These are phyloP conservation scores for Tilletia indica DNA, from an alignment of 1,284 basidiomycete genomes.

Conservation along the genomic window DNA sequence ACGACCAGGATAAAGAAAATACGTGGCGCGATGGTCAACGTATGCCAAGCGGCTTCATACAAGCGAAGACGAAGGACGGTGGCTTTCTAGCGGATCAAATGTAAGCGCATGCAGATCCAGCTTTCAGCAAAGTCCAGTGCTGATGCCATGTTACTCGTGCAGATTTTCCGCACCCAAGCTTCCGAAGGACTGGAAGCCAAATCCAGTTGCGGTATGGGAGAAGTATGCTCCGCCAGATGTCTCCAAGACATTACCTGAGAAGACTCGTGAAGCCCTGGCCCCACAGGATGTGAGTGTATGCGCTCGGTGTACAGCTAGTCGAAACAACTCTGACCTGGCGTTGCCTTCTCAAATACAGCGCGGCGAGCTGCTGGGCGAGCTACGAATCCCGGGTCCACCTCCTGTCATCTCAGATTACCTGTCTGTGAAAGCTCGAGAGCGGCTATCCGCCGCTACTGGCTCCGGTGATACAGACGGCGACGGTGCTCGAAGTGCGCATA, in stretches of 20 bases:
- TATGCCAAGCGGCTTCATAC: conserved; percentile 70
- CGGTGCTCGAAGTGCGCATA: conserved; percentile 22
- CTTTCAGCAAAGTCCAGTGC: background rate
- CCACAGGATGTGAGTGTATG: conserved; percentile 11
- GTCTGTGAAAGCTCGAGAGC: conserved; percentile 82
- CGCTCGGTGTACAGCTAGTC: no score
- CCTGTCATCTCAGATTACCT: conserved; percentile 89
- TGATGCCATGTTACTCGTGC: conserved; percentile 63
- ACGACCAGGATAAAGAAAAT: conserved; percentile 4
- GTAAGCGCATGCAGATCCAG: background rate
- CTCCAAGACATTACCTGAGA: conserved; percentile 21
- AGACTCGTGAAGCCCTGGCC: background rate
- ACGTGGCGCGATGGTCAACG: conserved; percentile 72
- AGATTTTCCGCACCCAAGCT: conserved; percentile 70
- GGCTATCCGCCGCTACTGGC: conserved; percentile 64
- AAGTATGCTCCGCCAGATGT: conserved; percentile 26
- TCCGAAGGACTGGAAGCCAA: conserved; percentile 78
- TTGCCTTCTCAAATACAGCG: conserved; percentile 53
- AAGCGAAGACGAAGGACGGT: conserved; percentile 1
- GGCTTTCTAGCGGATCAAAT: background rate
- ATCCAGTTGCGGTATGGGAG: conserved; percentile 77
- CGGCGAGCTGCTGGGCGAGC: conserved; percentile 78
- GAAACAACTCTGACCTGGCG: background rate
- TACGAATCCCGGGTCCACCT: conserved; percentile 66
- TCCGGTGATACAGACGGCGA: conserved; percentile 57